phyloP scores from a whole-genome alignment of 768 basidiomycete genomes.

The Suillus tomentosus region DNA sequence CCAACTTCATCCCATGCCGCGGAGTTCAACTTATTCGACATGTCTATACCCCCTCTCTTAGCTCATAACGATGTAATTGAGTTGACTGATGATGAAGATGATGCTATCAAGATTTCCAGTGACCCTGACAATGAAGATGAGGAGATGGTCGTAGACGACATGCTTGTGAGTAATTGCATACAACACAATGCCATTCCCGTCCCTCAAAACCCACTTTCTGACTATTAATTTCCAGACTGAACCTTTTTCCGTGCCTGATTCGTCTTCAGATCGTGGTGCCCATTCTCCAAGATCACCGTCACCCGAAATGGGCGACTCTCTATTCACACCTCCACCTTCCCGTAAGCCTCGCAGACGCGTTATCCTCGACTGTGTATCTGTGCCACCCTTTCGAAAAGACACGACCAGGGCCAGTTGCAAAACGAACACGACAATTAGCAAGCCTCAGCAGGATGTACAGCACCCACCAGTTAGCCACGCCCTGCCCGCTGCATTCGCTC shows the following conservation, averaged over 20 bases:
- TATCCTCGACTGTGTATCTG: conserved; percentile 22
- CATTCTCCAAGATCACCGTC: conserved; percentile 12
- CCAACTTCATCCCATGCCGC: conserved; percentile 13
- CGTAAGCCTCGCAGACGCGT: conserved; percentile 15
- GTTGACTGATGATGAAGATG: conserved; percentile 11
- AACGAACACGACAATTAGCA: neutral
- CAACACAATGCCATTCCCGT: neutral
- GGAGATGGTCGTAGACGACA: conserved; percentile 12
- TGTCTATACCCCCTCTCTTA: conserved; percentile 8
- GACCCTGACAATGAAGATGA: conserved; percentile 24
- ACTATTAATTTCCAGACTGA: conserved; percentile 10
- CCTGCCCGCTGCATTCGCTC: neutral
- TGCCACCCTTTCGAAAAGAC: conserved; percentile 26
- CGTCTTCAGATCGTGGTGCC: neutral
- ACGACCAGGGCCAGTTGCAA: conserved; percentile 24
- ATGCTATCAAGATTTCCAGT: conserved; percentile 10
- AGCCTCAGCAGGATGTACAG: neutral
- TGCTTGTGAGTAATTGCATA: conserved; percentile 23
- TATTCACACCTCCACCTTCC: conserved; percentile 32
- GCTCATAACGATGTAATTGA: conserved; percentile 4
- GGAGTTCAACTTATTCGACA: conserved; percentile 11
- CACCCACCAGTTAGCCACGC: conserved; percentile 4
- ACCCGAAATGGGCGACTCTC: conserved; percentile 19
- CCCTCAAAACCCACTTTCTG: conserved; percentile 1
- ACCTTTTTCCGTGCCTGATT: neutral